Evolutionary conservation across 2,329 filamentous ascomycete species (phyloP), one percentile per base, ranked within the genome.

Genomic region (Calonectria fujianensis): DNA sequence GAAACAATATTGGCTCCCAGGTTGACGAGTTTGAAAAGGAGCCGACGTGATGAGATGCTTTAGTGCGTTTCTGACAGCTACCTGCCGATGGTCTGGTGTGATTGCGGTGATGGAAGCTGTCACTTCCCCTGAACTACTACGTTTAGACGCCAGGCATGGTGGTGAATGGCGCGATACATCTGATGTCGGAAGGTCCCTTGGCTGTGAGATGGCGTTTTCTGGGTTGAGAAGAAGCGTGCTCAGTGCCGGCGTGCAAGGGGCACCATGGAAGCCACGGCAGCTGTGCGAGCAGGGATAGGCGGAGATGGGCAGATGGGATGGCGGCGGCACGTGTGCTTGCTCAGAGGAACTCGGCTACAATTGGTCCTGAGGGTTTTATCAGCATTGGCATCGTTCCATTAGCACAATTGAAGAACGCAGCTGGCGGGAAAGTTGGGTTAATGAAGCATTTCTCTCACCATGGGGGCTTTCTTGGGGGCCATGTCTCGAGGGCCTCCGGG

Each of bases 331-430:
- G 39, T n/a, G 61, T 45, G 39, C 41, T 39, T 24, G 39, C 24
- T 16, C 13, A 61, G 8, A 48, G 11, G 27, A 27, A 65, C 61
- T 27, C 20, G 27, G 18, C 29, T 20, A 10, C 48, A 39, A 65
- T 65, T 65, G 61, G 61, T 5, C 41, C 32, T 48, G 32, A 7
- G n/a, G 57, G 2, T 32, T 39, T 10, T 2, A n/a, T 8, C 35
- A 61, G 9, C 35, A 61, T 61, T 41, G n/a, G n/a, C 57, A 41
- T 61, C 57, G 35, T 61, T 61, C 57, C 57, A 61, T 39, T 27
- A 61, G 57, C 57, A 61, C 57, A 18, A 29, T 32, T 24, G 24
- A 27, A 8, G 39, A 29, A 39, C 61, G 41, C 61, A 65, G 37
- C 41, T 48, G 61, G 20, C 37, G 61, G 29, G 61, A 32, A 65